Evolutionary conservation across 23 red algal genomes (phyloP).

Genomic region (Gracilaria gracilis): DNA sequence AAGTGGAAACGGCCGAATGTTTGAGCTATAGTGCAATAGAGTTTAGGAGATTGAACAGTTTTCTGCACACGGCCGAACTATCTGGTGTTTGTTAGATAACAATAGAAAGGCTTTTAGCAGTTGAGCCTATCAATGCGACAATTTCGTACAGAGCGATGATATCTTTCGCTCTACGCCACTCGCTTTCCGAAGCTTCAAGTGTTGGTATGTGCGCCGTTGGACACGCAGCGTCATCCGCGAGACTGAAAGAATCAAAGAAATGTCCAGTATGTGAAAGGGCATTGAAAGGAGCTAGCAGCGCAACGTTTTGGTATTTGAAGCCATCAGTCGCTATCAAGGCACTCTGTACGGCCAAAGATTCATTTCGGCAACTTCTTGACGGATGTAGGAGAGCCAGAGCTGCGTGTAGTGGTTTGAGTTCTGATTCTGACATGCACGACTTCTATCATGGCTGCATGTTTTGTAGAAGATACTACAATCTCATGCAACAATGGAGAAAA

Average conservation of each 20-base stretch:
- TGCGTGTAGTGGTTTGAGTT: not conserved
- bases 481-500: not conserved
- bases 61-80: not conserved
- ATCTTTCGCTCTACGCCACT: not conserved
- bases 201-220: not conserved
- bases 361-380: not conserved
- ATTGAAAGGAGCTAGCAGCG: not conserved
- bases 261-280: not conserved
- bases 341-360: not conserved
- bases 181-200: no score
- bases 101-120: not conserved
- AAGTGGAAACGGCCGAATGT: not conserved
- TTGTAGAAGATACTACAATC: not conserved
- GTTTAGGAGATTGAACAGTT: not conserved
- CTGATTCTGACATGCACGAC: not conserved
- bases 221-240: not conserved
- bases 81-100: not conserved
- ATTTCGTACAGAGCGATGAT: not conserved
- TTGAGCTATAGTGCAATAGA: no score
- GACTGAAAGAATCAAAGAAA: not conserved
- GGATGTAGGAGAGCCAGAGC: not conserved
- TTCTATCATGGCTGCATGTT: conserved; percentile 7
- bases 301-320: not conserved
- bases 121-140: not conserved
- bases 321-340: not conserved